Evolutionary conservation across 1,284 basidiomycete genomes (phyloP).

Genomic region (Ceratobasidium sp.): DNA sequence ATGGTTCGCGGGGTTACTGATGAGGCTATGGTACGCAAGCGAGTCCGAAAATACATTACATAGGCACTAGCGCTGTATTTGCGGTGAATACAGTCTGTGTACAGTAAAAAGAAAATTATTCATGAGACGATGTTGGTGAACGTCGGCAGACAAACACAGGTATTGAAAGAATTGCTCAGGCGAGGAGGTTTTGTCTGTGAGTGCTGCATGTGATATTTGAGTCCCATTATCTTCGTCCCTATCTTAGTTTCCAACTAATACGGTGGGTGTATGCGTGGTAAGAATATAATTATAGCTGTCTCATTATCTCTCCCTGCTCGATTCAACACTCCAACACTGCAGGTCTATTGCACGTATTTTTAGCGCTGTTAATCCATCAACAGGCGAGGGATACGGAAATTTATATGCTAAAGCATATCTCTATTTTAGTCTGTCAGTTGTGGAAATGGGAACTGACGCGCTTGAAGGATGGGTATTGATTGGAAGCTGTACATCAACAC

Average conservation of each 20-base stretch:
- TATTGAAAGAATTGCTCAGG: no score
- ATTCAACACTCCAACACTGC: constrained; percentile 91
- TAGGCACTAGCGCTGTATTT: no score
- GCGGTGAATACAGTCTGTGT: no score
- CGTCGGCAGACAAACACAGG: no score
- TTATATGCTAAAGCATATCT: constrained; percentile 81
- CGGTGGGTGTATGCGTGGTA: constrained; percentile 58
- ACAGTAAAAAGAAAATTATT: no score
- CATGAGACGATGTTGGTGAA: no score
- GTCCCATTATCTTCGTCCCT: constrained; percentile 50
- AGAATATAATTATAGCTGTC: constrained; percentile 89
- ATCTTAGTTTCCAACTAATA: neutral
- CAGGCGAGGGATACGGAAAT: constrained; percentile 93
- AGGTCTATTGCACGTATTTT: constrained; percentile 93
- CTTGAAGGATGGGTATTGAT: constrained; percentile 73
- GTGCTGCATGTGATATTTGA: constrained; percentile 92
- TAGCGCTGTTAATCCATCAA: constrained; percentile 89
- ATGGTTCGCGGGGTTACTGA: no score
- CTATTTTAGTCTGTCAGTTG: neutral
- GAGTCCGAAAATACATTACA: no score
- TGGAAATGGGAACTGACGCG: neutral
- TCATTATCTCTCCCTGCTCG: constrained; percentile 96
- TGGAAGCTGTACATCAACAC: constrained; percentile 87
- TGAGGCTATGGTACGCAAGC: no score
- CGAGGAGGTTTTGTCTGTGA: no score